phyloP scores from a whole-genome alignment of 305 asterid species.

The Fraxinus albicans region DNA sequence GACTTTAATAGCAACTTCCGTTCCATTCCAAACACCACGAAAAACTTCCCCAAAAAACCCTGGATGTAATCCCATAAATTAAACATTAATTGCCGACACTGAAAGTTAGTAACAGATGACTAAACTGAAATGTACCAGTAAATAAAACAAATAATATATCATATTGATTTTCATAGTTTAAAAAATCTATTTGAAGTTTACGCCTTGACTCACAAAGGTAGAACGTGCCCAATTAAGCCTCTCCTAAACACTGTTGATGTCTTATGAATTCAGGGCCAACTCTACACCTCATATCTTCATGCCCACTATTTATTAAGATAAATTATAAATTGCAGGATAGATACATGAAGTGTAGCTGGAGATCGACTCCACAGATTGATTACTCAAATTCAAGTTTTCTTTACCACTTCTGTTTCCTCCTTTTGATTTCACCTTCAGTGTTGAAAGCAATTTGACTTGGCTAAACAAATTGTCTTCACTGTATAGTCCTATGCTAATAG shows the following conservation, averaged over 20 bases:
- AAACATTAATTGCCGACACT: background rate
- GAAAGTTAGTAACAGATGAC: conserved; percentile 15
- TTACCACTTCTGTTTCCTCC: background rate
- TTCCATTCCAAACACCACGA: conserved; percentile 98
- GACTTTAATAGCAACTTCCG: conserved; percentile 95
- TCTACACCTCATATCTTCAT: background rate
- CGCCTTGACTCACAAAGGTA: background rate
- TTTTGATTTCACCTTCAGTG: background rate
- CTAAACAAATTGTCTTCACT: background rate
- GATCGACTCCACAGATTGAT: background rate
- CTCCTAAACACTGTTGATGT: background rate
- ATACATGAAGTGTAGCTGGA: background rate
- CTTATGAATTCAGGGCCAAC: conserved; percentile 4
- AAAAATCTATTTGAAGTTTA: background rate
- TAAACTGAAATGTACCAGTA: background rate
- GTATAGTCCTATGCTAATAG: background rate
- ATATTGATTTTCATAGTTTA: conserved; percentile 7
- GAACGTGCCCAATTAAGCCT: background rate
- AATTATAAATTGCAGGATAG: background rate
- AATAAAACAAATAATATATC: conserved; percentile 17
- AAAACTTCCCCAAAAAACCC: conserved; percentile 99
- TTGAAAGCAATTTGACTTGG: background rate
- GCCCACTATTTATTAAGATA: background rate
- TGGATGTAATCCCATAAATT: conserved; percentile 27
- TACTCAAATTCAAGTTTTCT: background rate